phyloP scores from a whole-genome alignment of 805 yeast genomes.

The Cyberlindnera veronae region DNA sequence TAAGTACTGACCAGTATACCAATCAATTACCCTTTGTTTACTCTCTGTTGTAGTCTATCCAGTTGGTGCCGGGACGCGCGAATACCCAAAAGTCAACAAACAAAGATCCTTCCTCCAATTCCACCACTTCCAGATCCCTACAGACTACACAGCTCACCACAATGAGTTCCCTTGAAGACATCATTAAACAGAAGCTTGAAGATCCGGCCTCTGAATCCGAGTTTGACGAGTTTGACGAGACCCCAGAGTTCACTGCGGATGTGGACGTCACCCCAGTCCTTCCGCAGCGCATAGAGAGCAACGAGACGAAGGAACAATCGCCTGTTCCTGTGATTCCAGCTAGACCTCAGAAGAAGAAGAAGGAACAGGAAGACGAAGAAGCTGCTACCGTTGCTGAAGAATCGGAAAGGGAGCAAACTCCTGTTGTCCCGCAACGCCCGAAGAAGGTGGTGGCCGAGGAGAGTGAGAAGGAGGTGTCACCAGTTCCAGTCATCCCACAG shows the following conservation, averaged over 20 bases:
- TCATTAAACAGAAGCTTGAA: conserved; percentile 5
- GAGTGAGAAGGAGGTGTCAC: neutral
- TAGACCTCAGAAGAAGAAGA: conserved; percentile 9
- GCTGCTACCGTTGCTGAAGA: neutral
- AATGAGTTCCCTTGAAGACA: conserved; percentile 6
- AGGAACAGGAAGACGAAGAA: neutral
- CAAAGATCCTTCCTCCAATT: neutral
- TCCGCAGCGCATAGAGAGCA: conserved; percentile 8
- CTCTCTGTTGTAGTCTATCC: neutral
- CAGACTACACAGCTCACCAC: neutral
- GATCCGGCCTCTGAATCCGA: neutral
- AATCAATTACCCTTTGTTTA: neutral
- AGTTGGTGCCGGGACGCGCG: neutral
- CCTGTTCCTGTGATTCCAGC: conserved; percentile 10
- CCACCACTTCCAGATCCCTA: neutral
- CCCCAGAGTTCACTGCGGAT: conserved; percentile 8
- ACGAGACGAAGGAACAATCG: neutral
- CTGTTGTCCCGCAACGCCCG: conserved; percentile 1
- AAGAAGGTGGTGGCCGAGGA: neutral
- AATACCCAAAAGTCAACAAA: conserved; percentile 1
- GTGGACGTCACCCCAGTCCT: conserved; percentile 11
- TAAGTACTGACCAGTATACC: conserved; percentile 24
- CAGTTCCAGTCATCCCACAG: conserved; percentile 12
- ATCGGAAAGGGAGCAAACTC: neutral
- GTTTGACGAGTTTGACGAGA: conserved; percentile 5